Evolutionary conservation across 192 early-diverging fungal species (phyloP).

Genomic region (Linnemannia zychae): DNA sequence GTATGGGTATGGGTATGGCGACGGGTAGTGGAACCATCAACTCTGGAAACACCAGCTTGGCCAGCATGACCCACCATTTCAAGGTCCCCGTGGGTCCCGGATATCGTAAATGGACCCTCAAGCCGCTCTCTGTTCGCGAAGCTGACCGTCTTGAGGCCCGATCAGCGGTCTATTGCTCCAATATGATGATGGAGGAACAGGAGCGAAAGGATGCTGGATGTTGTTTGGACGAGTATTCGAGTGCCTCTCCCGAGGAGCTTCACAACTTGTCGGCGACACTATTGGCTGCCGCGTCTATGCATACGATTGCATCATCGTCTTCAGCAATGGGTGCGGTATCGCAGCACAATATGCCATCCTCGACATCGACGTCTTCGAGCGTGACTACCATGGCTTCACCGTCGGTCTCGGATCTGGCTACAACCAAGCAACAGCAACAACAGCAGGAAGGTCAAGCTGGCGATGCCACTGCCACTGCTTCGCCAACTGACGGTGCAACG

Average conservation of each 20-base stretch:
- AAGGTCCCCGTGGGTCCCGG: constrained; percentile 46
- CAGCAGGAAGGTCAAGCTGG: neutral
- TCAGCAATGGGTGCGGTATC: neutral
- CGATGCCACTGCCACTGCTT: neutral
- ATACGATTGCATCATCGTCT: constrained; percentile 15
- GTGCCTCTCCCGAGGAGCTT: constrained; percentile 31
- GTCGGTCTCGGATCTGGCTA: neutral
- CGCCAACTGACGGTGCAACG: neutral
- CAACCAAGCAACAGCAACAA: neutral
- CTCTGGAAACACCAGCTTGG: neutral
- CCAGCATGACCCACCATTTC: constrained; percentile 15
- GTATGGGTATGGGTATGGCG: constrained; percentile 16
- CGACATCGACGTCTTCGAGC: constrained; percentile 5
- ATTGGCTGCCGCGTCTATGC: constrained; percentile 26
- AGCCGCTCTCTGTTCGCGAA: constrained; percentile 47
- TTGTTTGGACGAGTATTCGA: constrained; percentile 41
- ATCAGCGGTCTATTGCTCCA: constrained; percentile 39
- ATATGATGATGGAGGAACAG: constrained; percentile 48
- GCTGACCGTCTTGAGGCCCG: constrained; percentile 48
- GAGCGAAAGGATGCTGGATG: constrained; percentile 44
- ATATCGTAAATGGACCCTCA: constrained; percentile 52
- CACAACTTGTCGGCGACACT: constrained; percentile 16
- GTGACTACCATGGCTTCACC: neutral
- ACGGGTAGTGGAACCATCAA: neutral
- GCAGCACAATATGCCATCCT: neutral